A percentile compares a stretch with the other conserved stretches of the same genome.
These are phyloP conservation scores for Pseudogymnoascus sp. DNA, from an alignment of 2,329 filamentous ascomycete species.

Conservation along the genomic window DNA sequence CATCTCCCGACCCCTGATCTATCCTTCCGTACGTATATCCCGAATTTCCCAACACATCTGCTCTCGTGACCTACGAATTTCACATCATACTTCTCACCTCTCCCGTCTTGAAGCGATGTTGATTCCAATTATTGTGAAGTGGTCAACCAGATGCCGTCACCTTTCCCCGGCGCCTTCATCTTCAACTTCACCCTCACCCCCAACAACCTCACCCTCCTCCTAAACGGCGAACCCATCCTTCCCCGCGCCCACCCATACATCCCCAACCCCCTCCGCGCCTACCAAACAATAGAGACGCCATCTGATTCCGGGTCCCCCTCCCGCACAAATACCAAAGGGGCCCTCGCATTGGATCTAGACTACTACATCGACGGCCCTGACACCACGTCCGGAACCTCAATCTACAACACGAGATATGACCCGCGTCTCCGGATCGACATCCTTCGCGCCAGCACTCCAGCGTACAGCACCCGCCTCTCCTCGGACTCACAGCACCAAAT, in stretches of 20 bases:
- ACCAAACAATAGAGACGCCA: constrained; percentile 13
- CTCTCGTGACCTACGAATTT: constrained; percentile 1
- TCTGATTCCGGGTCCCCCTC: background rate
- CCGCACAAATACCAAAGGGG: too few relatives aligned
- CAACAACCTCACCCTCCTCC: constrained; percentile 18
- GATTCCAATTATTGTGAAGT: constrained; percentile 11
- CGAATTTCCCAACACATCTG: too few relatives aligned
- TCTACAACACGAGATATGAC: too few relatives aligned
- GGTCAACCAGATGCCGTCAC: constrained; percentile 14
- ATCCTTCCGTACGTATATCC: too few relatives aligned
- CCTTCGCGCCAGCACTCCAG: too few relatives aligned
- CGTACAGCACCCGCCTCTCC: too few relatives aligned
- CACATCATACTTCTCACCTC: constrained; percentile 10
- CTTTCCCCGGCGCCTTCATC: constrained; percentile 16
- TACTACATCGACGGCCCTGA: too few relatives aligned
- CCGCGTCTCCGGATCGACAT: too few relatives aligned
- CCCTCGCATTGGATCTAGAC: too few relatives aligned
- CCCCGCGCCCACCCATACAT: constrained; percentile 15
- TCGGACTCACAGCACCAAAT: too few relatives aligned
- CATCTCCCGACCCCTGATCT: too few relatives aligned
- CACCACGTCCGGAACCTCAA: too few relatives aligned
- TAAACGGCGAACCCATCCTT: constrained; percentile 19
- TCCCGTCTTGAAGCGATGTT: constrained; percentile 12
- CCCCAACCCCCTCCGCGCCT: constrained; percentile 16
- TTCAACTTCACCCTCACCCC: constrained; percentile 20